These are phyloP conservation scores for Colletotrichum australisinense DNA, from an alignment of 2,329 filamentous ascomycete genomes.

Conservation along the genomic window DNA sequence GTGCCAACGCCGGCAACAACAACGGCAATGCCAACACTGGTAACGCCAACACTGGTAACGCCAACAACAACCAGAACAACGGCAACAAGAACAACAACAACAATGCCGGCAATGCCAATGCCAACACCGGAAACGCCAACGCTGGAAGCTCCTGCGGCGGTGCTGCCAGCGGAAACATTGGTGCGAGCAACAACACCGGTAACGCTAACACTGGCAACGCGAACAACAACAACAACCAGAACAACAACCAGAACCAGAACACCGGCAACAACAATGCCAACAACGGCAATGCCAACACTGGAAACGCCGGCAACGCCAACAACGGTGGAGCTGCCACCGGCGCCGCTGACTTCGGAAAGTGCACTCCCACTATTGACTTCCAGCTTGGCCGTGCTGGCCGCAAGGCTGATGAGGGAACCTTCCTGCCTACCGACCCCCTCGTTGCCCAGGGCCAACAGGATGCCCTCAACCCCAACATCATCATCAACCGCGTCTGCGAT, in stretches of 20 bases:
- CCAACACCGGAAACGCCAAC: conserved; percentile 42
- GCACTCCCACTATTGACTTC: conserved; percentile 66
- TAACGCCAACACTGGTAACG: conserved; percentile 36
- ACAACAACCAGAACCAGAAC: conserved; percentile 25
- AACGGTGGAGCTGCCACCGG: conserved; percentile 38
- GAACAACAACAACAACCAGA: conserved; percentile 23
- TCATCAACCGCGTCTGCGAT: conserved; percentile 72
- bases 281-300: conserved; percentile 28
- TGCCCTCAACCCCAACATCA: conserved; percentile 72
- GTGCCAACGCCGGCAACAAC: conserved; percentile 41
- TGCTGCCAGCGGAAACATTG: conserved; percentile 12
- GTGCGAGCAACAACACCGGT: conserved; percentile 25
- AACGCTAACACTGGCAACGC: conserved; percentile 28
- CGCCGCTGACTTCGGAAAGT: conserved; percentile 60
- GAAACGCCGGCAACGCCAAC: conserved; percentile 39
- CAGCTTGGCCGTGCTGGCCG: conserved; percentile 64
- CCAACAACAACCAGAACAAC: conserved; percentile 41
- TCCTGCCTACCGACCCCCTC: conserved; percentile 66
- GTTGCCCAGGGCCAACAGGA: conserved; percentile 68
- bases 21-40: conserved; percentile 4
- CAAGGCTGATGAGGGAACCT: conserved; percentile 64
- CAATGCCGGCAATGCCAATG: conserved; percentile 38
- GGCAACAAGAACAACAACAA: conserved; percentile 27
- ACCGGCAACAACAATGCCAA: neutral
- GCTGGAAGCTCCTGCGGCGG: conserved; percentile 27